Conservation (phyloP, 2,329 filamentous ascomycete genomes). For the Aureobasidium sp. region DNA sequence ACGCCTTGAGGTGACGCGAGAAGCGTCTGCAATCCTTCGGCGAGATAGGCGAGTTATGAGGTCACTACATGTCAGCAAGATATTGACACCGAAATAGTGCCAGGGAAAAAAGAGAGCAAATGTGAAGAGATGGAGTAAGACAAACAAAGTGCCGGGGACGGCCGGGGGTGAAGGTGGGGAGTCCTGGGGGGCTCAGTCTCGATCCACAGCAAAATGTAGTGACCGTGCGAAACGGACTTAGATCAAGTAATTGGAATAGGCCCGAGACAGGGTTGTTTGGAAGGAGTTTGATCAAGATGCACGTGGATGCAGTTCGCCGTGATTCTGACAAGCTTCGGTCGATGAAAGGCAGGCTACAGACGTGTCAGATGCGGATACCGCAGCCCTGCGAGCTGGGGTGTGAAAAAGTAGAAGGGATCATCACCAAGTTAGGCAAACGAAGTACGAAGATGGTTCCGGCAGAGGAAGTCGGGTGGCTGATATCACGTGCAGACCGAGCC, state of each 20-base stretch:
- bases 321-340: neutral
- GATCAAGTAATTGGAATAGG: neutral
- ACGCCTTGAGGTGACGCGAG: neutral
- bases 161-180: neutral
- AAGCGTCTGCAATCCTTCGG: neutral
- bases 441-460: neutral
- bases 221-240: neutral
- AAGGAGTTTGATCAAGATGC: neutral
- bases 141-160: neutral
- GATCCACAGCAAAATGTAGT: neutral
- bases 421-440: neutral
- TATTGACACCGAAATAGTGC: slow-evolving; percentile 1
- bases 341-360: neutral
- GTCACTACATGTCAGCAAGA: neutral
- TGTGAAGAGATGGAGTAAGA: slow-evolving; percentile 2
- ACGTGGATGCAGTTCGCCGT: slow-evolving; percentile 3
- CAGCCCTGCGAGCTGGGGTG: neutral
- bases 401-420: neutral
- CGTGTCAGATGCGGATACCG: neutral
- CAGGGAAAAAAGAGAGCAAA: neutral
- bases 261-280: neutral
- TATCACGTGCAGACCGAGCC: neutral
- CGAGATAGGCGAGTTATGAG: neutral
- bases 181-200: neutral
- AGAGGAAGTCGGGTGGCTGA: neutral